Percentiles rank a stretch among this genome's conserved stretches.
These are phyloP conservation scores for Calycina herbarum DNA, from an alignment of 2,329 filamentous ascomycete species.

Conservation along the genomic window DNA sequence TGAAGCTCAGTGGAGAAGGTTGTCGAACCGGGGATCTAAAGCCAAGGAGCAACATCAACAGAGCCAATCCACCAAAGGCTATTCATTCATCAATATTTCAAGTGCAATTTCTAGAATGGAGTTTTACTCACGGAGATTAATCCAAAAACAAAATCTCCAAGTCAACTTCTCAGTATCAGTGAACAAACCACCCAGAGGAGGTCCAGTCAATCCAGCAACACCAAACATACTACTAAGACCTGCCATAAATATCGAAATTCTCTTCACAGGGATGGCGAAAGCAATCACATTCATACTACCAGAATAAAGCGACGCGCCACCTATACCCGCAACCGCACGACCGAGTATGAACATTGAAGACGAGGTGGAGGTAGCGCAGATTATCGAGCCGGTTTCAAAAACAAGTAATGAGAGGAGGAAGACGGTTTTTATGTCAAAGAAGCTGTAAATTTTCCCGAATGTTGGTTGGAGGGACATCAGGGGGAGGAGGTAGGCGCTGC, in stretches of 20 bases:
- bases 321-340: constrained; percentile 27
- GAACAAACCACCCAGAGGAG: constrained; percentile 38
- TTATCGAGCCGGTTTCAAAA: constrained; percentile 35
- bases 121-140: constrained; percentile 31
- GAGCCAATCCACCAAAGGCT: constrained; percentile 6
- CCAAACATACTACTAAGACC: constrained; percentile 16
- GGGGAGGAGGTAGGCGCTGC: constrained; percentile 37
- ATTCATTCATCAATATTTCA: too few relatives aligned
- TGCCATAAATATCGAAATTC: constrained; percentile 10
- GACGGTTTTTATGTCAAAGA: constrained; percentile 25
- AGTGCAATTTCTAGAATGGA: background rate
- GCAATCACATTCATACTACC: constrained; percentile 42
- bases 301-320: constrained; percentile 25
- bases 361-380: constrained; percentile 33
- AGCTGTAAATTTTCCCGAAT: constrained; percentile 30
- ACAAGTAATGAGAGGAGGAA: constrained; percentile 23
- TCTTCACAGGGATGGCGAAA: constrained; percentile 8
- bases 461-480: constrained; percentile 33
- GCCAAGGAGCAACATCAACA: constrained; percentile 40
- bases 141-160: constrained; percentile 25
- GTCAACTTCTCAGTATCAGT: constrained; percentile 25
- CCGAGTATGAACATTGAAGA: constrained; percentile 37
- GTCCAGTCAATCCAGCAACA: constrained; percentile 30
- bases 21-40: constrained; percentile 38
- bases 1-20: constrained; percentile 38